Evolutionary conservation across 306 rosid species (phyloP).

Genomic region (Canavalia ensiformis): DNA sequence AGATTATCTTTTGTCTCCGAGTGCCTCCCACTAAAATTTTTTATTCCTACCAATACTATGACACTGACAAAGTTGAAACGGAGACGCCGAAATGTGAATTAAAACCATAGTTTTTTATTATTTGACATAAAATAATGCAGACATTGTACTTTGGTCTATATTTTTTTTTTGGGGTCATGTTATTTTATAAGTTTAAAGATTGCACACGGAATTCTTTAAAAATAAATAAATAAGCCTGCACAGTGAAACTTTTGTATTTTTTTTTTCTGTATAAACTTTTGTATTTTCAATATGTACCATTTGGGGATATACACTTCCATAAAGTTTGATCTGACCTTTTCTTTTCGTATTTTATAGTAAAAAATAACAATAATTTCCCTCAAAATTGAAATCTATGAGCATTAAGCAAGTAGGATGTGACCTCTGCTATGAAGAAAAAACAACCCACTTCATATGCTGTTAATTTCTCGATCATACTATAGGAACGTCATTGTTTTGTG

Average conservation of each 20-base stretch:
- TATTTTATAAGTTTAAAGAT: neutral
- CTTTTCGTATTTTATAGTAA: neutral
- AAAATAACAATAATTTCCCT: neutral
- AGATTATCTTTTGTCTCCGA: neutral
- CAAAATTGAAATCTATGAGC: neutral
- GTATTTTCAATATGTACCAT: constrained; percentile 4
- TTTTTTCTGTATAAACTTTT: neutral
- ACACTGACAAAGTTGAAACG: too few species aligned
- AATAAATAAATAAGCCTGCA: neutral
- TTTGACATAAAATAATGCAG: neutral
- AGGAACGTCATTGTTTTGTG: neutral
- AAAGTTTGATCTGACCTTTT: neutral
- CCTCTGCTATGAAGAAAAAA: constrained; percentile 20
- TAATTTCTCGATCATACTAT: neutral
- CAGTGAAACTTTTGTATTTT: neutral
- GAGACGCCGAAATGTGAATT: neutral
- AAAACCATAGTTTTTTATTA: neutral
- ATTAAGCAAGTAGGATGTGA: neutral
- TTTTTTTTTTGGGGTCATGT: neutral
- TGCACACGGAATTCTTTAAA: neutral
- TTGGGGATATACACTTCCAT: neutral
- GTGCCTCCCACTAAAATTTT: constrained; percentile 27
- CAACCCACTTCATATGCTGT: constrained; percentile 1
- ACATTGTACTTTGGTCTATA: constrained; percentile 4
- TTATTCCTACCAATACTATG: neutral